A percentile compares a stretch with the other conserved stretches of the same genome.
These are phyloP conservation scores for Cyphellophora europaea DNA, from an alignment of 2,329 filamentous ascomycete genomes.

Conservation along the genomic window DNA sequence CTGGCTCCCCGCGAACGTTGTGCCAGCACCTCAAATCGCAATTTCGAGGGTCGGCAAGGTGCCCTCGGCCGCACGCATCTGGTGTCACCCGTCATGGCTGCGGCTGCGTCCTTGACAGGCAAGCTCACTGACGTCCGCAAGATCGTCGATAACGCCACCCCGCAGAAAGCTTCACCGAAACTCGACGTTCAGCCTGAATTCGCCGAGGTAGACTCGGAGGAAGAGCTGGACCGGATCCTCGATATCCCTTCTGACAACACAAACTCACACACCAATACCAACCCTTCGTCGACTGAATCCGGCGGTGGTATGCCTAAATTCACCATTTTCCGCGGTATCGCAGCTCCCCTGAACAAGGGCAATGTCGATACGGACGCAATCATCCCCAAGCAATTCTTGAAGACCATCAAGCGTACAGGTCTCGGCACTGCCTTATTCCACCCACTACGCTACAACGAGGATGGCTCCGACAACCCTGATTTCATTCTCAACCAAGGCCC, in stretches of 20 bases:
- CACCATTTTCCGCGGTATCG: slow-evolving; percentile 71
- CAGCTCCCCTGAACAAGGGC: slow-evolving; percentile 73
- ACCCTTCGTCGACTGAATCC: slow-evolving; percentile 36
- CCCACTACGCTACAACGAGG: slow-evolving; percentile 65
- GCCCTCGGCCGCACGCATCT: slow-evolving; percentile 85
- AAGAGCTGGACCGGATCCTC: slow-evolving; percentile 54
- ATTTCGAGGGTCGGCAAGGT: slow-evolving; percentile 94
- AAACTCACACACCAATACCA: slow-evolving; percentile 35
- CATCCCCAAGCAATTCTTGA: slow-evolving; percentile 98
- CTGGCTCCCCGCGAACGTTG: slow-evolving; percentile 86
- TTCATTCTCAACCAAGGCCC: slow-evolving; percentile 89
- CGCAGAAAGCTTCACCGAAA: slow-evolving; percentile 47
- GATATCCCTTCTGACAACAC: slow-evolving; percentile 56
- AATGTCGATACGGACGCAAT: slow-evolving; percentile 99
- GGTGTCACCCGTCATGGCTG: slow-evolving; percentile 96
- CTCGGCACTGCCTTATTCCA: slow-evolving; percentile 83
- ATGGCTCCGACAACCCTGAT: slow-evolving; percentile 64
- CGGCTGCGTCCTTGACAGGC: slow-evolving; percentile 78
- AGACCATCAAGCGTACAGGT: slow-evolving; percentile 96
- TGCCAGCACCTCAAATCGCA: slow-evolving; percentile 91
- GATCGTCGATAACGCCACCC: slow-evolving; percentile 46
- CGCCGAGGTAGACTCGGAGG: slow-evolving; percentile 49
- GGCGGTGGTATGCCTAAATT: slow-evolving; percentile 79
- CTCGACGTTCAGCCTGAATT: slow-evolving; percentile 49
- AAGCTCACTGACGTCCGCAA: slow-evolving; percentile 89